phyloP scores from a whole-genome alignment of 2,329 filamentous ascomycete genomes.

The Trichoderma oligosporum region DNA sequence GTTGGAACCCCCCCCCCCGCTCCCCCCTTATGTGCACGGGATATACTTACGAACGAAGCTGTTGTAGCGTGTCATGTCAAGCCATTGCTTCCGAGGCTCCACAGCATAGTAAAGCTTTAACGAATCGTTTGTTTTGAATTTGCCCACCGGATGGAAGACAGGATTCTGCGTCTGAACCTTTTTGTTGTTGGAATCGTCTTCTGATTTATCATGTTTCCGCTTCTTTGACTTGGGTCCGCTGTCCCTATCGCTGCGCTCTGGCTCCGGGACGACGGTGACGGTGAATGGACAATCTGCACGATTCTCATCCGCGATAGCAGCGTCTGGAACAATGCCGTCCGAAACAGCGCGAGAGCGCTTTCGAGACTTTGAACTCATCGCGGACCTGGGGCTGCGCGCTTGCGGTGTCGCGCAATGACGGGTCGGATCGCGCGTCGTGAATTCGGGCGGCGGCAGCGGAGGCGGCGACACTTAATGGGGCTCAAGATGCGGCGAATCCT shows the following conservation, averaged over 20 bases:
- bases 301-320: slow-evolving; percentile 40
- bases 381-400: slow-evolving; percentile 15
- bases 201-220: slow-evolving; percentile 44
- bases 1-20: background rate
- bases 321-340: background rate
- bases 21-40: too few species aligned
- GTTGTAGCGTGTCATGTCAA: slow-evolving; percentile 58
- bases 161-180: slow-evolving; percentile 48
- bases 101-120: slow-evolving; percentile 55
- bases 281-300: slow-evolving; percentile 56
- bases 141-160: slow-evolving; percentile 52
- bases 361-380: slow-evolving; percentile 36
- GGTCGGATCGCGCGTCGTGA: background rate
- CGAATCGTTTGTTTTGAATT: slow-evolving; percentile 51
- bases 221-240: slow-evolving; percentile 46
- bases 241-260: slow-evolving; percentile 32
- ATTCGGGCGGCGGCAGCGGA: background rate
- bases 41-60: slow-evolving; percentile 55
- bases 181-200: slow-evolving; percentile 38
- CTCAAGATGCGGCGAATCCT: background rate
- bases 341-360: slow-evolving; percentile 49
- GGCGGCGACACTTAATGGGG: background rate
- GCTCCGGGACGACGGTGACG: slow-evolving; percentile 34
- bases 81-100: slow-evolving; percentile 51
- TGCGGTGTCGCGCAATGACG: background rate